phyloP scores from a whole-genome alignment of 1,139 yeast species.

The Saccharomycopsis crataegensis region DNA sequence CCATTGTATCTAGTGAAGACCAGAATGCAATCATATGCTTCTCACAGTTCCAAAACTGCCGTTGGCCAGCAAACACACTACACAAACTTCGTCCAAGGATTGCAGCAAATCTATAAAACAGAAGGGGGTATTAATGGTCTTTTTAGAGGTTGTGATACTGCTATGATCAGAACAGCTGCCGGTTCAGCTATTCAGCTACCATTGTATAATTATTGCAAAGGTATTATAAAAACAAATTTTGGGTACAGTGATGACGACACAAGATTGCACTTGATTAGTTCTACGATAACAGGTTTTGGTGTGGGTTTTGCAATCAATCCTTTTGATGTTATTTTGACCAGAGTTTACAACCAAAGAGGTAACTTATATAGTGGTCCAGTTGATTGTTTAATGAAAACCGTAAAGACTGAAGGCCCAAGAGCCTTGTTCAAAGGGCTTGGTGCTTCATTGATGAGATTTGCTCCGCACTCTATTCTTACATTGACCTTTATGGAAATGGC shows the following conservation, averaged over 20 bases:
- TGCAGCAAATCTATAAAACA: conserved; percentile 47
- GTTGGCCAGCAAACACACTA: conserved; percentile 94
- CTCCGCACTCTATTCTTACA: conserved; percentile 89
- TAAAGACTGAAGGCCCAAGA: conserved; percentile 70
- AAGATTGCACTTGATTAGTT: conserved; percentile 62
- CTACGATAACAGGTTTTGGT: conserved; percentile 81
- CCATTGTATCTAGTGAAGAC: conserved; percentile 91
- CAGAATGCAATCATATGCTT: conserved; percentile 87
- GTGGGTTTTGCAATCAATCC: conserved; percentile 96
- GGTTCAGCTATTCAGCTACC: conserved; percentile 96
- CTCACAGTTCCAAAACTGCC: conserved; percentile 29
- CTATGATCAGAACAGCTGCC: conserved; percentile 86
- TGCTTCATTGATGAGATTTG: conserved; percentile 87
- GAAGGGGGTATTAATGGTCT: conserved; percentile 71
- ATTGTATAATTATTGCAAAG: conserved; percentile 75
- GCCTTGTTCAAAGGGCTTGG: conserved; percentile 93
- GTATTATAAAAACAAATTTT: conserved; percentile 31
- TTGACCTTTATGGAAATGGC: conserved; percentile 95
- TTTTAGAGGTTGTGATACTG: conserved; percentile 91
- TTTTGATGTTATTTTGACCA: conserved; percentile 89
- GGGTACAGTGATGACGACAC: conserved; percentile 45
- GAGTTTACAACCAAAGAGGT: conserved; percentile 93
- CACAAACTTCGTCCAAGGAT: conserved; percentile 59
- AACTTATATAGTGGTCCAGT: conserved; percentile 77
- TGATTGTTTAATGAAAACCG: conserved; percentile 81